Conservation (phyloP, 2,329 filamentous ascomycete genomes). For the Akanthomyces lecanii region DNA sequence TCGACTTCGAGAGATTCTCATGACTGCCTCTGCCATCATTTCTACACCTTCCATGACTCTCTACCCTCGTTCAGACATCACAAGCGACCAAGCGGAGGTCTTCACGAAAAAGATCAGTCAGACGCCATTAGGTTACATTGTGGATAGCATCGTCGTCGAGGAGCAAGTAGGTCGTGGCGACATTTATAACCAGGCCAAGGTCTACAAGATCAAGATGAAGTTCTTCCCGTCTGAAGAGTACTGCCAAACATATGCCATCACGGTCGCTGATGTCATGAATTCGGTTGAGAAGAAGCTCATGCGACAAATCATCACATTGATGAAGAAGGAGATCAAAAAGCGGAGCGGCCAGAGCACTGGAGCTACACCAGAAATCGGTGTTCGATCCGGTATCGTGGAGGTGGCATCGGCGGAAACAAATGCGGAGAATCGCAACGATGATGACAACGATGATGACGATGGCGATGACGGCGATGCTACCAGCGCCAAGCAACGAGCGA, state of each 20-base stretch:
- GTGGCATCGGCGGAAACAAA: constrained; percentile 31
- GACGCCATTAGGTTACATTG: constrained; percentile 75
- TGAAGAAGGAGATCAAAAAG: constrained; percentile 79
- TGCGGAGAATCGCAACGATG: constrained; percentile 22
- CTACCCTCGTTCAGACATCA: constrained; percentile 68
- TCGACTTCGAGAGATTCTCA: constrained; percentile 92
- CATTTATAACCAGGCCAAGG: constrained; percentile 68
- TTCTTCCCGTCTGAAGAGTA: constrained; percentile 88
- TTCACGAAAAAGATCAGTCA: constrained; percentile 93
- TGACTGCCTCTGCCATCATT: constrained; percentile 89
- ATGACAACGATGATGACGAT: constrained; percentile 61
- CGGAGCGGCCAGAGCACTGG: constrained; percentile 54
- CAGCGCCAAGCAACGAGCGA: constrained; percentile 67
- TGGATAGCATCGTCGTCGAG: constrained; percentile 75
- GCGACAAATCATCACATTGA: constrained; percentile 63
- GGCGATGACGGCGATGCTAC: constrained; percentile 77
- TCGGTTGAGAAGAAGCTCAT: constrained; percentile 80
- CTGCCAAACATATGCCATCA: constrained; percentile 77
- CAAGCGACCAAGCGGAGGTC: constrained; percentile 62
- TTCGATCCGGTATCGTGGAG: constrained; percentile 50
- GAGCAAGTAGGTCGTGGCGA: constrained; percentile 73
- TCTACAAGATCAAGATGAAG: constrained; percentile 74
- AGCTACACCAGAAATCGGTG: constrained; percentile 70
- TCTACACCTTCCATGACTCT: constrained; percentile 90
- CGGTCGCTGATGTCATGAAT: constrained; percentile 67